A percentile compares a stretch with the other conserved stretches of the same genome.
phyloP scores from a whole-genome alignment of 768 basidiomycete genomes.

The Auricularia heimuer region DNA sequence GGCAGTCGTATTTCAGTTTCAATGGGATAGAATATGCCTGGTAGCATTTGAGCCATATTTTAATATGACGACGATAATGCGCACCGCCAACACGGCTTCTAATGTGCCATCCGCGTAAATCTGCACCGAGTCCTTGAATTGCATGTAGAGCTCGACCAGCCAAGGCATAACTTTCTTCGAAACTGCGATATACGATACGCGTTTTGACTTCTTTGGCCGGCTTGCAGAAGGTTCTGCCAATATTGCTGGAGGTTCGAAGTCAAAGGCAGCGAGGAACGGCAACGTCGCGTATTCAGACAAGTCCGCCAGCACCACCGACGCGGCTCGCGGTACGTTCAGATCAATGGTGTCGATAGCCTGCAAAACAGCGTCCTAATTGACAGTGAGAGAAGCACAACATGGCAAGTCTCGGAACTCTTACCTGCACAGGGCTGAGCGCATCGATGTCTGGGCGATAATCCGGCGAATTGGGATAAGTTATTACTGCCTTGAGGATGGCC shows the following conservation, averaged over 20 bases:
- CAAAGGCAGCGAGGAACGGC: conserved; percentile 77
- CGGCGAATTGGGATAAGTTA: conserved; percentile 73
- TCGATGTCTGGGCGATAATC: conserved; percentile 90
- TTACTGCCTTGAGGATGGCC: conserved; percentile 67
- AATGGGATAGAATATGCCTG: conserved; percentile 86
- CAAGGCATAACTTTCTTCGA: conserved; percentile 80
- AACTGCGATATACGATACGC: conserved; percentile 84
- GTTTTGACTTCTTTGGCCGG: conserved; percentile 36
- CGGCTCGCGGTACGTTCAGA: conserved; percentile 45
- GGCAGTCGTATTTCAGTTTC: conserved; percentile 92
- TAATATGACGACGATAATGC: conserved; percentile 14
- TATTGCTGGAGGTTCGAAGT: conserved; percentile 28
- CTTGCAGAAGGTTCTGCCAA: conserved; percentile 6
- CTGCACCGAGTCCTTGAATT: conserved; percentile 47
- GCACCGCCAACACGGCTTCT: conserved; percentile 69
- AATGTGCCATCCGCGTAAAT: conserved; percentile 78
- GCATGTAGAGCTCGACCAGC: conserved; percentile 66
- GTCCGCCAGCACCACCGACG: conserved; percentile 73
- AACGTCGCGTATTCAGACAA: conserved; percentile 78
- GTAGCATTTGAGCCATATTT: not conserved
- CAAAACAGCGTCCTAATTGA: conserved; percentile 54
- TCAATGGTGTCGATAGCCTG: conserved; percentile 62
- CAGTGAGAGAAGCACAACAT: not conserved
- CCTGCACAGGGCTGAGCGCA: conserved; percentile 68
- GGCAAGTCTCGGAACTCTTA: conserved; percentile 19